These are phyloP conservation scores for Yamadazyma sp. DNA, from an alignment of 805 yeast species.

Conservation along the genomic window DNA sequence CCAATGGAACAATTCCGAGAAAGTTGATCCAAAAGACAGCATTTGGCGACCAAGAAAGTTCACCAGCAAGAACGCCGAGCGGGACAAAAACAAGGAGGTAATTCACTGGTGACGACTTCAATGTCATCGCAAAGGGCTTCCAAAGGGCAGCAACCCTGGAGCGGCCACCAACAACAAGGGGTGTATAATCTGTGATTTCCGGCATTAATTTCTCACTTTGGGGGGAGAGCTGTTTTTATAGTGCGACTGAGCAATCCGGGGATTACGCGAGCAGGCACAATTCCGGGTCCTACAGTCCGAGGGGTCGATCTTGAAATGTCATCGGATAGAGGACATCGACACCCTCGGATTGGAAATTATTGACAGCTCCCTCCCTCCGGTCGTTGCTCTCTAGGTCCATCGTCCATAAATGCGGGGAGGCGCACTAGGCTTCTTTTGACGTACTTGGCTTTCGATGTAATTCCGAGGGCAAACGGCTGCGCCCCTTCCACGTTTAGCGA, in stretches of 20 bases:
- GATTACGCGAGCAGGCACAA: not conserved
- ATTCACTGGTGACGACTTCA: slow-evolving; percentile 70
- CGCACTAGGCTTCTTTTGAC: too few relatives aligned
- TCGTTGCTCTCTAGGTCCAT: too few relatives aligned
- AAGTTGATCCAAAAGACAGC: slow-evolving; percentile 72
- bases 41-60: slow-evolving; percentile 52
- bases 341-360: too few relatives aligned
- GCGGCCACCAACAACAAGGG: slow-evolving; percentile 2
- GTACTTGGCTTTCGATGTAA: too few relatives aligned
- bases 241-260: slow-evolving; percentile 4
- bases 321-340: too few relatives aligned
- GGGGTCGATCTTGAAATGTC: not conserved
- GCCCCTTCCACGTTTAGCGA: not conserved
- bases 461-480: not conserved
- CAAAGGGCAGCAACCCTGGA: not conserved
- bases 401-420: too few relatives aligned
- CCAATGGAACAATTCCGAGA: slow-evolving; percentile 88
- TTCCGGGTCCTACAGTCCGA: slow-evolving; percentile 1
- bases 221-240: not conserved
- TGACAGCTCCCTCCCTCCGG: too few relatives aligned
- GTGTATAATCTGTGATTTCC: slow-evolving; percentile 2
- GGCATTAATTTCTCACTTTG: slow-evolving; percentile 1
- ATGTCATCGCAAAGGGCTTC: slow-evolving; percentile 19
- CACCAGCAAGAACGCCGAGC: slow-evolving; percentile 76
- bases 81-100: slow-evolving; percentile 83